phyloP scores from a whole-genome alignment of 192 early-diverging fungal species.

The Rhizoclosmatium globosum region DNA sequence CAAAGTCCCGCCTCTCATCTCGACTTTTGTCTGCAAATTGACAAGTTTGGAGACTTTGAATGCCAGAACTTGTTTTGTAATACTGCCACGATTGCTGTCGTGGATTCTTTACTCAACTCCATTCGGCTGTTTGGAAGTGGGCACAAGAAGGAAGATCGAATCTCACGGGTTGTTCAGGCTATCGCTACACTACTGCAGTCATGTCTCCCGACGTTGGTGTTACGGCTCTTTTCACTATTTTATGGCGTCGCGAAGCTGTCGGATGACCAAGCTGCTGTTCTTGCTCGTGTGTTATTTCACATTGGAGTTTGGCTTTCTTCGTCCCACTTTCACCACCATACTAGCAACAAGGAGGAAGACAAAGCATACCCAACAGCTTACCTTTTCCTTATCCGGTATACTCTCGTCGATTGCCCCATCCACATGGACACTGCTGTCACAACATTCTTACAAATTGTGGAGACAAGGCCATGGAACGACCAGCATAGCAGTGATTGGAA shows the following conservation, averaged over 20 bases:
- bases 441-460: neutral
- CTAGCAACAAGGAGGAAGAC: too few relatives aligned
- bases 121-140: neutral
- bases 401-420: neutral
- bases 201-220: neutral
- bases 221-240: neutral
- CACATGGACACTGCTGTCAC: neutral
- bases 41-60: conserved; percentile 7
- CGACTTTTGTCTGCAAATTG: neutral
- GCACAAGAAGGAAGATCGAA: neutral
- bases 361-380: neutral
- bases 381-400: neutral
- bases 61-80: conserved; percentile 1
- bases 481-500: too few relatives aligned
- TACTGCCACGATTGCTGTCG: conserved; percentile 2
- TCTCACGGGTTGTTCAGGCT: neutral
- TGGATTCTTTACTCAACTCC: neutral
- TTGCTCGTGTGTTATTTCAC: neutral
- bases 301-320: neutral
- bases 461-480: neutral
- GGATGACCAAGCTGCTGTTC: neutral
- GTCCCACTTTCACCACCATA: neutral
- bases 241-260: neutral
- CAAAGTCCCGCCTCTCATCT: neutral
- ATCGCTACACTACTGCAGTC: neutral